Conservation (phyloP, 768 basidiomycete genomes). For the Galerina marginata region DNA sequence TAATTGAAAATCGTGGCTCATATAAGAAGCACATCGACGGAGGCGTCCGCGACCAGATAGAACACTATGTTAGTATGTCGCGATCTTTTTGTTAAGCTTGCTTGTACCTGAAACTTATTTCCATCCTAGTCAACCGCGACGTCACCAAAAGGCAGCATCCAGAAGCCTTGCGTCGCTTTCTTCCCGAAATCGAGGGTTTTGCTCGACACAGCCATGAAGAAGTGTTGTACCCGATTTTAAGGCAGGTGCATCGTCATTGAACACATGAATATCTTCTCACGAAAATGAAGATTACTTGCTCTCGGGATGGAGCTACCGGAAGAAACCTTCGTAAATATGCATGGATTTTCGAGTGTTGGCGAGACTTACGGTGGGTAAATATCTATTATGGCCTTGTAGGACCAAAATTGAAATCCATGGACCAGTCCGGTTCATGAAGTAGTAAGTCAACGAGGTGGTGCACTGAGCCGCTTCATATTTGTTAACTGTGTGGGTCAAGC, state of each 20-base stretch:
- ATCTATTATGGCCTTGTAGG: not conserved
- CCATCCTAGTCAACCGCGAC: conserved; percentile 53
- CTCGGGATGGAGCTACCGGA: conserved; percentile 60
- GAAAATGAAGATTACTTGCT: conserved; percentile 47
- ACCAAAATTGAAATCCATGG: not conserved
- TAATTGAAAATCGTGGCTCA: not conserved
- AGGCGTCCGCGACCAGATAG: conserved; percentile 67
- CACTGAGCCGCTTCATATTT: not conserved
- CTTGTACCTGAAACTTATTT: not conserved
- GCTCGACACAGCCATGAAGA: conserved; percentile 55
- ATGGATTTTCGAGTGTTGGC: conserved; percentile 45
- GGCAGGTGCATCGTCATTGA: conserved; percentile 28
- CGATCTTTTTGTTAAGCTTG: not conserved
- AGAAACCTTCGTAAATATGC: conserved; percentile 52
- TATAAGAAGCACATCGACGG: conserved; percentile 57
- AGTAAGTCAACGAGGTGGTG: conserved; percentile 41
- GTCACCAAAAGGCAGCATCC: conserved; percentile 55
- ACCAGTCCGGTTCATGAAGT: conserved; percentile 70
- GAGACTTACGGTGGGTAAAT: conserved; percentile 46
- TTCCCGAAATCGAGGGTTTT: conserved; percentile 59
- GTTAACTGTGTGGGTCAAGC: conserved; percentile 30
- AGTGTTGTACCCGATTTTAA: conserved; percentile 53
- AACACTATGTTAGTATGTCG: conserved; percentile 63
- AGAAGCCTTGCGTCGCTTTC: conserved; percentile 49
- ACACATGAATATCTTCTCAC: not conserved